Evolutionary conservation across 2,329 filamentous ascomycete species (phyloP), one percentile per base, ranked within the genome.

Genomic region (Xylaria sp.): DNA sequence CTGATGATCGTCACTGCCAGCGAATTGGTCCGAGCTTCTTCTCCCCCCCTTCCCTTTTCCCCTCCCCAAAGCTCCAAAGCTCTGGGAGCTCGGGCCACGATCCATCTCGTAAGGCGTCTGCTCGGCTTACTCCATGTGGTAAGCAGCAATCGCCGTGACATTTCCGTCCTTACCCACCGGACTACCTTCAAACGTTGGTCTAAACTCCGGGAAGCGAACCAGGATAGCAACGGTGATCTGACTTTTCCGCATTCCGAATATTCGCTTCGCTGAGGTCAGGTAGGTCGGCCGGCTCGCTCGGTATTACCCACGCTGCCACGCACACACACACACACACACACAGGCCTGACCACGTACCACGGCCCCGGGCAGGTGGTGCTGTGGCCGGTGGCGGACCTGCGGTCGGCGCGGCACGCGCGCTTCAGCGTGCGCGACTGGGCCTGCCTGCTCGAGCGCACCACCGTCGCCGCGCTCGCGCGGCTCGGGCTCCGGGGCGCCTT

Each of bases 311-410:
- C n/a, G n/a, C n/a, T n/a, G n/a, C n/a, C n/a, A n/a, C n/a, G n/a
- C n/a, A n/a, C n/a, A n/a, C n/a, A n/a, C n/a, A n/a, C n/a, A n/a
- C n/a, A n/a, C n/a, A n/a, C n/a, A n/a, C n/a, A n/a, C n/a, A n/a
- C n/a, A n/a, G 94, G 94, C 0, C 86, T 96, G 61, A 92, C 91
- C 0, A 97, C 94, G 2, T 97, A 96, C 76, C 94, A 99, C 70
- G 94, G 93, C 0, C 94, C 93, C 0, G 93, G 93, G 0, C 94
- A 99, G 71, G 75, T 96, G 44, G 90, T 97, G 34, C 85, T 92
- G n/a, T 99, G 96, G 78, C 91, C 93, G 2, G 84, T 97, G 46
- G 71, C 96, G n/a, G 91, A 96, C 71, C 80, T 97, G 52, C 84
- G 84, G 50, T 79, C 82, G 6, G 66, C 71, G 0, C 60, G 72